phyloP scores from a whole-genome alignment of 306 rosid species.

The Vigna nakashimae region DNA sequence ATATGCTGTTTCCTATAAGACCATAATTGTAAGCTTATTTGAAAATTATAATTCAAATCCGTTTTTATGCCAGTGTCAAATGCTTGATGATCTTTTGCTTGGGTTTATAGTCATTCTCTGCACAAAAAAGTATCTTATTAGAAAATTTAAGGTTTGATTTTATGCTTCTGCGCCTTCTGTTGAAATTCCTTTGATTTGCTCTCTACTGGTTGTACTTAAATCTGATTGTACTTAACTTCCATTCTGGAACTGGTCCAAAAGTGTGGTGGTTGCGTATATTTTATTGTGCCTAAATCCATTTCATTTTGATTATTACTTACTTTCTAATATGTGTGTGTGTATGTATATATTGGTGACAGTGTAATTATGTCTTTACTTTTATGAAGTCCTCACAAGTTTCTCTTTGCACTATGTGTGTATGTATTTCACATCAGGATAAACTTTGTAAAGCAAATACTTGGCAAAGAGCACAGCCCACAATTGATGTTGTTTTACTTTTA shows the following conservation, averaged over 20 bases:
- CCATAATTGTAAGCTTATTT: slow-evolving; percentile 4
- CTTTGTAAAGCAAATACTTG: slow-evolving; percentile 93
- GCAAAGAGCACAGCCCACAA: slow-evolving; percentile 93
- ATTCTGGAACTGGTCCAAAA: slow-evolving; percentile 4
- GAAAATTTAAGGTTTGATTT: slow-evolving; percentile 22
- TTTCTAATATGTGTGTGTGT: slow-evolving; percentile 1
- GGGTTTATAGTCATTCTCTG: slow-evolving; percentile 12
- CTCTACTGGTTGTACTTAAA: background rate
- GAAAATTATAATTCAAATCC: slow-evolving; percentile 9
- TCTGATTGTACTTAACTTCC: slow-evolving; percentile 20
- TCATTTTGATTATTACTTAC: slow-evolving; percentile 25
- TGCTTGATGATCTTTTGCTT: background rate
- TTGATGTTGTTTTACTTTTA: slow-evolving; percentile 90
- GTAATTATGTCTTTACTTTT: slow-evolving; percentile 16
- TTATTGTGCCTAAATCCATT: slow-evolving; percentile 27
- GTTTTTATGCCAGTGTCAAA: slow-evolving; percentile 20
- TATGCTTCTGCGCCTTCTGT: slow-evolving; percentile 21
- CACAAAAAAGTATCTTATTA: background rate
- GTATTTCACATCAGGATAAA: slow-evolving; percentile 71
- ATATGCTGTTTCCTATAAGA: slow-evolving; percentile 30
- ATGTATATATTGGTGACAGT: background rate
- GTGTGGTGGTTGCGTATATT: slow-evolving; percentile 25
- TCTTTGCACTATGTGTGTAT: slow-evolving; percentile 42
- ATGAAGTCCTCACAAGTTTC: slow-evolving; percentile 28
- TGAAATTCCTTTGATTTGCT: slow-evolving; percentile 8